Conservation (phyloP, 192 early-diverging fungal genomes). For the Umbelopsis ramanniana region DNA sequence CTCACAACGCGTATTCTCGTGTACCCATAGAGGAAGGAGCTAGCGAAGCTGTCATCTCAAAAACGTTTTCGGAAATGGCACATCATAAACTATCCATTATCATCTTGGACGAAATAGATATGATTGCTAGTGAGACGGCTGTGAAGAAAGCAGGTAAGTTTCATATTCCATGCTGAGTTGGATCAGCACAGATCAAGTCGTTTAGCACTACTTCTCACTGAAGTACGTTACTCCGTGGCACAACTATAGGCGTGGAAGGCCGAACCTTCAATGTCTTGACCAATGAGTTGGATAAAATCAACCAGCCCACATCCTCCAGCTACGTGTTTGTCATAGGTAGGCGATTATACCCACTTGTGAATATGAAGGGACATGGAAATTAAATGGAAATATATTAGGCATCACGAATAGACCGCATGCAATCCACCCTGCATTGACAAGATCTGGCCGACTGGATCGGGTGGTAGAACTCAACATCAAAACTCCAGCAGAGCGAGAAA, state of each 20-base stretch:
- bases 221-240: neutral
- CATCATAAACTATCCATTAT: conserved; percentile 46
- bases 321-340: conserved; percentile 55
- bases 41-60: conserved; percentile 52
- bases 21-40: conserved; percentile 53
- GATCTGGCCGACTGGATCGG: conserved; percentile 63
- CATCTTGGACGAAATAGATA: conserved; percentile 61
- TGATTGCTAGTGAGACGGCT: conserved; percentile 46
- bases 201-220: too few species aligned
- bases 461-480: conserved; percentile 54
- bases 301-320: conserved; percentile 23
- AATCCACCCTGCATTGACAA: conserved; percentile 51
- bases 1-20: neutral
- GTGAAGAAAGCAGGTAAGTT: conserved; percentile 40
- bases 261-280: conserved; percentile 46
- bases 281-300: conserved; percentile 48
- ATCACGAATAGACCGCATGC: conserved; percentile 57
- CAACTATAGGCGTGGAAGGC: conserved; percentile 45
- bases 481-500: conserved; percentile 43
- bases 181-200: too few species aligned
- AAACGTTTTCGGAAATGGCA: conserved; percentile 39
- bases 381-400: conserved; percentile 30
- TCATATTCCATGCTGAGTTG: neutral
- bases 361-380: neutral
- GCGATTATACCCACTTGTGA: neutral